Evolutionary conservation across 495 filamentous ascomycete genomes (phyloP).

Genomic region (Penicillium silybi): DNA sequence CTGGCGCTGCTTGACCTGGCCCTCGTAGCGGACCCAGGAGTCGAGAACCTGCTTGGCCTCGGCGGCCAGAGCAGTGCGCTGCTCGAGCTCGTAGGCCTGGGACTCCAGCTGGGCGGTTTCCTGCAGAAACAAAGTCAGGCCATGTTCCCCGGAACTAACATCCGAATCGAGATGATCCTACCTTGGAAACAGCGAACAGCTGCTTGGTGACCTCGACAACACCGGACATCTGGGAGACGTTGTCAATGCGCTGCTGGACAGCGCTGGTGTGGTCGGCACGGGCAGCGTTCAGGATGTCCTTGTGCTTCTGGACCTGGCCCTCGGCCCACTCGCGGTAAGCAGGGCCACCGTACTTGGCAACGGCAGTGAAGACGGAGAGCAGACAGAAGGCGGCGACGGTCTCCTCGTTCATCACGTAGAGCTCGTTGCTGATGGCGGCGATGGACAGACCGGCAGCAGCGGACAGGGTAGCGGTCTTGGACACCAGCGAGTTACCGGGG

Average conservation of each 20-base stretch:
- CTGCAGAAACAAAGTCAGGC: constrained; percentile 42
- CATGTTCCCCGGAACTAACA: neutral
- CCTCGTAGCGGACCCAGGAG: constrained; percentile 97
- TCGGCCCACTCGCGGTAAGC: constrained; percentile 91
- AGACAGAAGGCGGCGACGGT: constrained; percentile 85
- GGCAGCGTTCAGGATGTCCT: constrained; percentile 86
- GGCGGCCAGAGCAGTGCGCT: constrained; percentile 78
- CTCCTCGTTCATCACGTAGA: constrained; percentile 99
- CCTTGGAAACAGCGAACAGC: constrained; percentile 97
- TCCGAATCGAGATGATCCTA: constrained; percentile 27
- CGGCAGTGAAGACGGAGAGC: constrained; percentile 80
- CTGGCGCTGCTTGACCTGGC: constrained; percentile 96
- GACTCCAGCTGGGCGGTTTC: constrained; percentile 96
- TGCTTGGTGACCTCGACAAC: constrained; percentile 96
- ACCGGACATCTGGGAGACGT: constrained; percentile 83
- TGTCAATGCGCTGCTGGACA: constrained; percentile 88
- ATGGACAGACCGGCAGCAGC: constrained; percentile 84
- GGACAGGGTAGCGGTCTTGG: constrained; percentile 95
- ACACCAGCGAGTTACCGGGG: constrained; percentile 77
- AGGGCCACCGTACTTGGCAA: constrained; percentile 89
- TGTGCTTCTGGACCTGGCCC: constrained; percentile 79
- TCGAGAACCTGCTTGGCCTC: constrained; percentile 96
- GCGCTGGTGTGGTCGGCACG: constrained; percentile 91
- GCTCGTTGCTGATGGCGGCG: constrained; percentile 97
- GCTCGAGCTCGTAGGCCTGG: constrained; percentile 93